Percentiles rank a stretch among this genome's conserved stretches.
phyloP scores from a whole-genome alignment of 2,329 filamentous ascomycete species.

The Trichoderma sp. region DNA sequence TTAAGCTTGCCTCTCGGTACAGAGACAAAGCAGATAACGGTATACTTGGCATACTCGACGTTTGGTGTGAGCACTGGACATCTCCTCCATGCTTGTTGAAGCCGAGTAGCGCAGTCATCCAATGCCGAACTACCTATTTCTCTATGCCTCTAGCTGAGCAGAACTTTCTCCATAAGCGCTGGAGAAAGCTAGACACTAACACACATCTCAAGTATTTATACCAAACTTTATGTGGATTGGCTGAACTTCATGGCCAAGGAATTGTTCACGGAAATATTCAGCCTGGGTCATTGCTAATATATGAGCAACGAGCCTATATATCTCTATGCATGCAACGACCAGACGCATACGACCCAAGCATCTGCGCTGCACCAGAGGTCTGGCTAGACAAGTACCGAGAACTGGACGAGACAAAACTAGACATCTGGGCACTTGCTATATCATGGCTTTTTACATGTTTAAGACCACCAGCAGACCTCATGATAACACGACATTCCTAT shows the following conservation, averaged over 20 bases:
- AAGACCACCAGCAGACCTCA: neutral
- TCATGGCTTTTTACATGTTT: neutral
- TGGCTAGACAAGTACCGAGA: neutral
- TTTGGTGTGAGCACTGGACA: neutral
- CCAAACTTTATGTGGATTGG: neutral
- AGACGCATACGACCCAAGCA: neutral
- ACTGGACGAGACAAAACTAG: neutral
- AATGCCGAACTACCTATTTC: neutral
- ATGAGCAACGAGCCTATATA: neutral
- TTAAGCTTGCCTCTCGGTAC: neutral
- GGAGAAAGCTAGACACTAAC: neutral
- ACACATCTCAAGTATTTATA: neutral
- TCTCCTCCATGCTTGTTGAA: neutral
- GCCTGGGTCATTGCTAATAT: neutral
- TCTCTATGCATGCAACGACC: neutral
- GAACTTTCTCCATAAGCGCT: neutral
- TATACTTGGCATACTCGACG: neutral
- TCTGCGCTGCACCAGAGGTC: neutral
- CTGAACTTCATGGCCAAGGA: neutral
- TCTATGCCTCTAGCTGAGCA: neutral
- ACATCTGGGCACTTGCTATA: neutral
- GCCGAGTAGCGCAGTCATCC: neutral
- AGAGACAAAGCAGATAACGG: neutral
- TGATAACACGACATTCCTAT: neutral
- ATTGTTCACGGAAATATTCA: neutral